Base-by-base conservation (phyloP, 345 rosid genomes). In the Gossypium turneri region DNA sequence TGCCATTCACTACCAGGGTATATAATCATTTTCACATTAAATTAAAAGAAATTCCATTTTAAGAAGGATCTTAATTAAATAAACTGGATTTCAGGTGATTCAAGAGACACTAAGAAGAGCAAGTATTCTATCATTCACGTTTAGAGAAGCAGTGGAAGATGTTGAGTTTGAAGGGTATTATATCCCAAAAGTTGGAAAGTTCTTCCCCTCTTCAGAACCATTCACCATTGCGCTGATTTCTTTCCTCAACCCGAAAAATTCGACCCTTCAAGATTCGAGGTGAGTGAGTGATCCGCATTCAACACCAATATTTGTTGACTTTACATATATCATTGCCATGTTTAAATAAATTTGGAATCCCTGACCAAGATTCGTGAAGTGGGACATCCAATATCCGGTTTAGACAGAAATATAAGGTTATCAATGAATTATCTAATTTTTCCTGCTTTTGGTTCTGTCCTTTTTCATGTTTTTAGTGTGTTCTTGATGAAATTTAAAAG, bases 101-200 rank as follows among this genome's bases (percentile, higher is more conserved):
- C 98, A 92, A 85, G 98, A 94, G 79, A 94, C 98, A 9, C 65
- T 90, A 53, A 88, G 98, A 81, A 86, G 80, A 71, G 95, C 98
- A 73, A 92, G 97, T 68, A 87, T 94, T 78, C 75, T 94, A 29
- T 94, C 97, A 10, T 94, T 94, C 79, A 90, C 95, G 20, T 94
- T 89, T 74, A 87, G 98, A 79, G 97, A 94, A 82, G 94, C 97
- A 45, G 98, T 90, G 0, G 55, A 94, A 81, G 98, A 94, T 67
- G 92, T 94, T 13, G 97, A 94, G 56, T 85, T 75, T 75, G 86
- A 90, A 79, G 98, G 97, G 2, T 94, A 76, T 75, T 70, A 81
- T 22, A 94, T 94, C 82, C 98, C 98, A 9, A 90, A 81, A 81
- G 98, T 56, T 94, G 98, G 98, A 94, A 94, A 78, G 93, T 94